Evolutionary conservation across 148 eudicot species (phyloP), one percentile per base, ranked within the genome.

Genomic region (Silene uniflora): DNA sequence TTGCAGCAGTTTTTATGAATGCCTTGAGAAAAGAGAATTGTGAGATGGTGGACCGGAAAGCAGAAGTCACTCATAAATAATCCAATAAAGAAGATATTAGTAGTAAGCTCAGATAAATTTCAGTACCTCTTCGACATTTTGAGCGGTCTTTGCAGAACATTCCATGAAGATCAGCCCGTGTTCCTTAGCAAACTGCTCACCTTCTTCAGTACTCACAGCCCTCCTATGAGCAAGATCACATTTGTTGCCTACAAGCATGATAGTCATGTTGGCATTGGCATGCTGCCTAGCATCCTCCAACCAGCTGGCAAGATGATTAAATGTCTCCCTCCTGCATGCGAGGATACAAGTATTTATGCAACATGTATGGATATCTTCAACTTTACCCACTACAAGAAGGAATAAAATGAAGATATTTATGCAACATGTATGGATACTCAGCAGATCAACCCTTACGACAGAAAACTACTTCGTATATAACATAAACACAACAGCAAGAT

Each of bases 231-330:
- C 73, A 78, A 84, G 87, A 81, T 84, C 87, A 49, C 77, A 75
- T 73, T 81, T 84, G 78, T 84, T 84, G 72, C 87, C 87, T 61
- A 84, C 65, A 52, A 84, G 84, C 87, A 84, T 84, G 78, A 84
- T 81, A 4, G 84, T 81, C 87, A 84, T 84, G 68, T 84, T 84
- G 19, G 84, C 80, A 73, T 84, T 84, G 6, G 87, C 87, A 76
- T 81, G 84, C 49, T 84, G 84, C 76, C 84, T 81, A 54, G 87
- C 87, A 81, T 84, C 87, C 77, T 81, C 87, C 67, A 81, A 72
- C 87, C 87, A 84, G 73, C 82, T 84, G 7, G 84, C 84, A 67
- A 84, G 87, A 61, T 84, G 87, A 73, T 84, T 84, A 17, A 84
- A 84, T 13, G 87, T 84, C 82, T 84, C 87, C 61, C 87, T 81